Evolutionary conservation across 495 filamentous ascomycete species (phyloP), one percentile per base, ranked within the genome.

Genomic region (Acidiella bohemica): DNA sequence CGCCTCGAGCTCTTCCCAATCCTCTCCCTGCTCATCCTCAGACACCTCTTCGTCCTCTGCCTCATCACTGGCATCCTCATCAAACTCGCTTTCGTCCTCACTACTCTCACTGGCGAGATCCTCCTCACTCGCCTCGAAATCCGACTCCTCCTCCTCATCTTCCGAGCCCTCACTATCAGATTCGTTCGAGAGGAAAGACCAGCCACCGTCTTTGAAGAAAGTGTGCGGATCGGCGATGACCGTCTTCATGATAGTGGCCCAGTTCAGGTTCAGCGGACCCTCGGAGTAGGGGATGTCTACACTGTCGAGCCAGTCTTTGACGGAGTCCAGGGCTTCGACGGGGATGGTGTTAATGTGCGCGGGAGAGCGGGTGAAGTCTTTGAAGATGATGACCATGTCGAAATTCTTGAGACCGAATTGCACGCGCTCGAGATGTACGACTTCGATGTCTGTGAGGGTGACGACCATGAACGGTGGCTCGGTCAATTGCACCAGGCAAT

Each of bases 361-460:
- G 3, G 88, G 87, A 2, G 80, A 56, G 12, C 86, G 75, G 34
- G 78, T 73, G 62, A 93, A 96, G 61, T 99, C 92, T 51, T 94
- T 94, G 70, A 90, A 94, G 20, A 96, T 83, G 52, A 94, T 85
- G 7, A 96, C 92, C 50, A 96, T 75, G 61, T 99, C 92, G 59
- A 99, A 99, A 56, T 99, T 99, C 70, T 96, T 96, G 30, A 99
- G 72, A 17, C 92, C 92, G 53, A 96, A 99, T 70, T 92, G 86
- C 12, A 97, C 88, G 62, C 90, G 78, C 60, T 99, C 92, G 36
- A 99, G 64, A 66, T 99, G 92, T 22, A 88, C 92, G 53, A 93
- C 73, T 56, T 99, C 92, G 44, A 99, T 86, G 49, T 99, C 92
- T 28, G 87, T 84, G 25, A 99, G 68, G 0, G 87, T 93, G 49